Base-by-base conservation (phyloP, 805 yeast species). In the Saturnispora saitoi region DNA sequence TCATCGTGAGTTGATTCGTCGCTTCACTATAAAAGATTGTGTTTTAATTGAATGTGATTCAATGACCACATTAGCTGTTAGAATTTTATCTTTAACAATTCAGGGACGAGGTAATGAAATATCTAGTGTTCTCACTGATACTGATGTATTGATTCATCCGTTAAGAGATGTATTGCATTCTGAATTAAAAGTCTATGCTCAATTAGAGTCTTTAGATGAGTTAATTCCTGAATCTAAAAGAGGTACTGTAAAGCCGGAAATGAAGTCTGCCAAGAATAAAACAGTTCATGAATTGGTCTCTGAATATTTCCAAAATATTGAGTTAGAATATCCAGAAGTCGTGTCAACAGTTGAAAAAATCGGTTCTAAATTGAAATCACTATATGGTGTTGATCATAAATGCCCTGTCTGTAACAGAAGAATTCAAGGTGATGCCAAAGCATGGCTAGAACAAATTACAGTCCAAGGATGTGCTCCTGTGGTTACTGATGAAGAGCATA, bases 311-410 rank as follows among this genome's bases (percentile, higher is more conserved):
- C 73, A 70, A 29, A 71, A 73, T 31, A 78, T 90, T 22, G 95
- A 87, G 58, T 72, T 73, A 5, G 89, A 81, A 14, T 89, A 89
- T 60, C 89, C 95, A 0, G 86, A 91, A 49, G 86, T 91, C 2
- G 89, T 90, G 3, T 84, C 96, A 0, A 90, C 98, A 0, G 97
- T 91, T 19, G 89, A 89, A 12, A 82, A 86, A 55, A 89, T 95
- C 0, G 96, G 93, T 4, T 81, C 81, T 43, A 89, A 91, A 61
- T 66, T 90, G 41, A 74, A 72, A 2, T 70, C 70, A 7, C 86
- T 86, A 0, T 6, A 34, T 2, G 48, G 49, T 9, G 26, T 45
- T 4, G 56, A 55, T 1, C 59, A 54, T 5, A 45, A 42, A 5
- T 87, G 95, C 63, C 65, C 64, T 12, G 54, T 86, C 1, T 87